A percentile compares a stretch with the other conserved stretches of the same genome.
phyloP scores from a whole-genome alignment of 2,329 filamentous ascomycete species.

The Aspergillus sergii region DNA sequence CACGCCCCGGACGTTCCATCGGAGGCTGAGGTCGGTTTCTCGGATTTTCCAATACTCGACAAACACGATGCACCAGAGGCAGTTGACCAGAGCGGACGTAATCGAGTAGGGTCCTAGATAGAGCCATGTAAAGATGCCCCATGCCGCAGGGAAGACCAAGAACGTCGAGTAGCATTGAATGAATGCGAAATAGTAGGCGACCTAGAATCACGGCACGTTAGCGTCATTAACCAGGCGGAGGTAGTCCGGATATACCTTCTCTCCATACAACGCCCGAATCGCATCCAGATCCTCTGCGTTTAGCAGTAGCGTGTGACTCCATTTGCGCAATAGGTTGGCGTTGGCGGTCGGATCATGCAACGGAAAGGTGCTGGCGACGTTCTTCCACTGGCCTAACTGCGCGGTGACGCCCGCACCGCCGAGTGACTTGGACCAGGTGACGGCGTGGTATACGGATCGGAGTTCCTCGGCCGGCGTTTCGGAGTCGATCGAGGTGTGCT shows the following conservation, averaged over 20 bases:
- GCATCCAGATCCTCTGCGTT: slow-evolving; percentile 70
- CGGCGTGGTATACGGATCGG: slow-evolving; percentile 82
- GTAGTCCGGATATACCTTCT: slow-evolving; percentile 53
- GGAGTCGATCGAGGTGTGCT: slow-evolving; percentile 71
- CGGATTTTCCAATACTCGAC: slow-evolving; percentile 97
- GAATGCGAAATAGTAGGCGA: slow-evolving; percentile 96
- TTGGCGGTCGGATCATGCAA: slow-evolving; percentile 79
- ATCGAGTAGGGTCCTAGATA: slow-evolving; percentile 83
- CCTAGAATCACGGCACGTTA: slow-evolving; percentile 43
- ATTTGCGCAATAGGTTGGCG: slow-evolving; percentile 71
- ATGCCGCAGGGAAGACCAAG: slow-evolving; percentile 75
- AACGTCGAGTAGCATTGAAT: slow-evolving; percentile 88
- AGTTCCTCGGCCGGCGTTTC: slow-evolving; percentile 86
- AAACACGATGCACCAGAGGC: slow-evolving; percentile 86
- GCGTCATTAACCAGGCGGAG: neutral
- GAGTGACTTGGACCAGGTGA: slow-evolving; percentile 71
- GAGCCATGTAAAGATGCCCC: slow-evolving; percentile 77
- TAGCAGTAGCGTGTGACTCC: slow-evolving; percentile 66
- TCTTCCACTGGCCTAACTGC: slow-evolving; percentile 68
- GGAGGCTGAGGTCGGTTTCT: slow-evolving; percentile 79
- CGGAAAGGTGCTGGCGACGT: slow-evolving; percentile 65
- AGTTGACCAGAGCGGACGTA: slow-evolving; percentile 75
- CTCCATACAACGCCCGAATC: slow-evolving; percentile 76
- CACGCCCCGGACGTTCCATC: slow-evolving; percentile 87
- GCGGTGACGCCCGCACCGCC: slow-evolving; percentile 78